These are phyloP conservation scores for Aspergillus udagawae DNA, from an alignment of 2,329 filamentous ascomycete species.

Conservation along the genomic window DNA sequence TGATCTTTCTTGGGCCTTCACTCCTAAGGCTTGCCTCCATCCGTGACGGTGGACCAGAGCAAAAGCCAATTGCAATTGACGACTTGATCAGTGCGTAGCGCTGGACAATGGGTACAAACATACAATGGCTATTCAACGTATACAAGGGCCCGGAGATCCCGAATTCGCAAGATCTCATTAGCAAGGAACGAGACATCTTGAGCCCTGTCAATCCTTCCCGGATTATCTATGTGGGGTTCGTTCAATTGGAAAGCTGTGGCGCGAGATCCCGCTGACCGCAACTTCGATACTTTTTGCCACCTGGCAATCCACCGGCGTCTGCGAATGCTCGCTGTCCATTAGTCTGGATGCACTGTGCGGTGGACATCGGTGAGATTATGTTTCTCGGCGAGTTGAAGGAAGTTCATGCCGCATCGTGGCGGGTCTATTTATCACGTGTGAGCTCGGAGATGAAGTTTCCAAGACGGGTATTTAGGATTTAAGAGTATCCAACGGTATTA, in stretches of 20 bases:
- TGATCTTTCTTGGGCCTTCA: not conserved
- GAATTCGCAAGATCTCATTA: not conserved
- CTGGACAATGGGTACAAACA: not conserved
- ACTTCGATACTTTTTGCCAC: conserved; percentile 19
- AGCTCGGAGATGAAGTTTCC: not conserved
- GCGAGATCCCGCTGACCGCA: conserved; percentile 23
- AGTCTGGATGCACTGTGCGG: not conserved
- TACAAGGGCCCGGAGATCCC: not conserved
- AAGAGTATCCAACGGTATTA: not conserved
- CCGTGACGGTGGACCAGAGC: not conserved
- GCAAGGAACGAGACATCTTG: not conserved
- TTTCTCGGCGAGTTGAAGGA: not conserved
- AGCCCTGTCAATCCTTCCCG: not conserved
- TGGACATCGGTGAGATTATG: not conserved
- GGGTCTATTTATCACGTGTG: not conserved
- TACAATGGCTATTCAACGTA: not conserved
- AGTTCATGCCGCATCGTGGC: not conserved
- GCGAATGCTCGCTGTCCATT: not conserved
- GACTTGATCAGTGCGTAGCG: not conserved
- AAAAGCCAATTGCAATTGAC: not conserved
- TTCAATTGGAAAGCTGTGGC: conserved; percentile 9
- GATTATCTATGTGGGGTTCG: not conserved
- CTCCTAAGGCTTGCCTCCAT: not conserved
- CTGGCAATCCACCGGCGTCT: conserved; percentile 6
- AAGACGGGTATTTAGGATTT: not conserved